Evolutionary conservation across 2,329 filamentous ascomycete species (phyloP), one percentile per base, ranked within the genome.

Genomic region (Cladosporium halotolerans): DNA sequence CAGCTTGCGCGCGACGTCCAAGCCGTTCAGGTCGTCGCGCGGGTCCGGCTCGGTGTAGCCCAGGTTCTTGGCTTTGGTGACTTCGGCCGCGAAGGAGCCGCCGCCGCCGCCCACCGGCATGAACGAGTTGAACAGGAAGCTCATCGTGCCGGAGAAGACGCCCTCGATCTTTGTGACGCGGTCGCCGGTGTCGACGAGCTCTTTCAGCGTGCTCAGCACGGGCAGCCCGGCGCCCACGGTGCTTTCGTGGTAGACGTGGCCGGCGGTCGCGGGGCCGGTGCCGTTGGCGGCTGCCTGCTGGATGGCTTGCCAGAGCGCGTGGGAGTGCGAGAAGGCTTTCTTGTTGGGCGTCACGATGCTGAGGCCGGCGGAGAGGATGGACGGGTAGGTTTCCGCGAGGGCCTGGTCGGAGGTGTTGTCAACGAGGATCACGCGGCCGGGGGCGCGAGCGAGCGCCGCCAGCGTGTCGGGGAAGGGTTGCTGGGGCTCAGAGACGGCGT

Each of bases 311-410:
- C 92, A 99, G 53, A 96, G 76, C 62, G 83, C 77, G 64, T 88
- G 84, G 43, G 82, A 83, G 54, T 87, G 84, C 0, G 89, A 95
- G 73, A 99, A 99, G 11, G 88, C 92, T 74, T 99, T 99, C 78
- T 99, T 99, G 79, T 97, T 99, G 41, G 93, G 91, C 1, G 93
- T 99, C 28, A 97, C 89, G 63, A 99, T 83, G 71, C 84, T 92
- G 70, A 99, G 85, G 10, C 91, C 92, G 58, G 83, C 82, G 64
- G 81, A 79, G 57, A 99, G 76, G 71, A 95, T 88, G 44, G 80
- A 71, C 1, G 93, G 91, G 72, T 99, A 99, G 31, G 81, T 74
- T 57, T 88, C 81, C 45, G 92, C 93, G 31, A 99, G 79, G 59
- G 87, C 84, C 63, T 92, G 86, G 62, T 89, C 91, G 72, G 88